A percentile compares a stretch with the other conserved stretches of the same genome.
Evolutionary conservation across 225 moss, liverwort and hornwort species (phyloP).

Genomic region (Ulota crispa): DNA sequence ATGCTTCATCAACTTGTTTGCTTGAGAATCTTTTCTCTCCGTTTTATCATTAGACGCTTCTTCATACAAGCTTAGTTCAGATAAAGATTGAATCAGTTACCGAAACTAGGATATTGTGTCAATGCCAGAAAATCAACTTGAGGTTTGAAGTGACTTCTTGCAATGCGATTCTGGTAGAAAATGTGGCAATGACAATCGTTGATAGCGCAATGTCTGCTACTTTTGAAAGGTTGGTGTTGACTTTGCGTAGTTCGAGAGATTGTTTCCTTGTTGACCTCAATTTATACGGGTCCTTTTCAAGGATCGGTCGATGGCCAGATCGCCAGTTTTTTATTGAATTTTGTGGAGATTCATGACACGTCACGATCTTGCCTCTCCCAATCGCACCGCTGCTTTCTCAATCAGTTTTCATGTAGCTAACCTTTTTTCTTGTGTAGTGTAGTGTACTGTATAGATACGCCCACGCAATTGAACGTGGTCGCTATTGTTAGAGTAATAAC

Average conservation of each 20-base stretch:
- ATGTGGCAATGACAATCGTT: neutral
- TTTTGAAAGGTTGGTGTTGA: neutral
- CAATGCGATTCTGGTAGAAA: slow-evolving; percentile 7
- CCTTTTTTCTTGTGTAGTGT: neutral
- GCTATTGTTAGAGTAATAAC: neutral
- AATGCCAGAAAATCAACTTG: neutral
- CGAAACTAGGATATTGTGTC: neutral
- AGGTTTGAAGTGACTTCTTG: neutral
- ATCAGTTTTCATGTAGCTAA: neutral
- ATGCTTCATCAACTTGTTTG: neutral
- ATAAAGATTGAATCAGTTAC: neutral
- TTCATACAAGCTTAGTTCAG: neutral
- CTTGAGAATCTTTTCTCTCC: neutral
- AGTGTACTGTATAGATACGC: neutral
- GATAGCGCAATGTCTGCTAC: neutral
- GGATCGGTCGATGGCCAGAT: neutral
- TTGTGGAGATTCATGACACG: neutral
- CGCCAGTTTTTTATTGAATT: neutral
- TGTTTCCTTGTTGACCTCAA: neutral
- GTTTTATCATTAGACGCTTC: neutral
- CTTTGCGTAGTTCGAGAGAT: neutral
- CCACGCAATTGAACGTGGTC: neutral
- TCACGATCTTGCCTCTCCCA: neutral
- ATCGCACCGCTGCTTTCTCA: neutral
- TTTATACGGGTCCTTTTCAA: neutral